These are phyloP conservation scores for Capillidium rhysosporum DNA, from an alignment of 371 early-diverging fungal genomes.

Conservation along the genomic window DNA sequence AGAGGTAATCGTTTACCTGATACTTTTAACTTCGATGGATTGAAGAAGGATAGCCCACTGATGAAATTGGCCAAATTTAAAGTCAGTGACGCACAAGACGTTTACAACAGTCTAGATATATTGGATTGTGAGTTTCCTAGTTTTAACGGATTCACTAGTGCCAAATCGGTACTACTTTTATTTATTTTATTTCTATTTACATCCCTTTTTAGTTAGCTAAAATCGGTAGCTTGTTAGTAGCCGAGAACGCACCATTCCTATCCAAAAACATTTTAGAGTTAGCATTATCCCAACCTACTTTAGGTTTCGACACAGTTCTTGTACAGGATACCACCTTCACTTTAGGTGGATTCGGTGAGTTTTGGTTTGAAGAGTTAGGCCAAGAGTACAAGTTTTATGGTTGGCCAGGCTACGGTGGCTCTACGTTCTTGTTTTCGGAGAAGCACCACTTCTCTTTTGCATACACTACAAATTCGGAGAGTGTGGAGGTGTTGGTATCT, in stretches of 20 bases:
- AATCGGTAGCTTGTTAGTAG: background rate
- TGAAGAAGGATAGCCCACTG: background rate
- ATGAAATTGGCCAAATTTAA: background rate
- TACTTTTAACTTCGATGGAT: background rate
- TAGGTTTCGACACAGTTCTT: conserved; percentile 7
- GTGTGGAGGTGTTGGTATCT: background rate
- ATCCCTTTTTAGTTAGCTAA: background rate
- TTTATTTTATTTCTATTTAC: background rate
- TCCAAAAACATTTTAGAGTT: background rate
- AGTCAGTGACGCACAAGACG: background rate
- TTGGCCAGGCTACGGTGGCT: conserved; percentile 35
- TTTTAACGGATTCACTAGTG: conserved; percentile 1
- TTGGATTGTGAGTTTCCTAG: background rate
- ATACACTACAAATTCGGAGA: conserved; percentile 20
- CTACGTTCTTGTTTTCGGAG: conserved; percentile 26
- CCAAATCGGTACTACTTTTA: background rate
- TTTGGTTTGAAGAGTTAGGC: background rate
- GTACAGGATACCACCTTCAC: background rate
- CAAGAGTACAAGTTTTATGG: conserved; percentile 10
- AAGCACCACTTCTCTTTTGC: conserved; percentile 28
- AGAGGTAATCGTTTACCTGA: background rate
- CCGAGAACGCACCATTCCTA: background rate
- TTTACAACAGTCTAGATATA: background rate
- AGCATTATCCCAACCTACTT: background rate
- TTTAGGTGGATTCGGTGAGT: background rate